Evolutionary conservation across 1,139 yeast species (phyloP).

Genomic region (Sugiyamaella paludigena): DNA sequence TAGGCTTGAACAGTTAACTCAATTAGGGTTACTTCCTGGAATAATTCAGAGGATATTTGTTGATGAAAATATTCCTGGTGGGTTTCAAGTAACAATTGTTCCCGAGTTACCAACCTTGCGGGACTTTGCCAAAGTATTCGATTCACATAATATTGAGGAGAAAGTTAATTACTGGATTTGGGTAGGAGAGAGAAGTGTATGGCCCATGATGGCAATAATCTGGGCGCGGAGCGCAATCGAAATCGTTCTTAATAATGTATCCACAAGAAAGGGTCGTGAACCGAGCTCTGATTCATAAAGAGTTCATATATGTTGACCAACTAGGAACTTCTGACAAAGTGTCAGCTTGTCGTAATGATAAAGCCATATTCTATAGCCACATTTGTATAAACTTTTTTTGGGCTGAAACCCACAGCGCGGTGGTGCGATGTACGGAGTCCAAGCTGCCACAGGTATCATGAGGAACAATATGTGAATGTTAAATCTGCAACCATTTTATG

Average conservation of each 20-base stretch:
- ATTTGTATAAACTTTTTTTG: not conserved
- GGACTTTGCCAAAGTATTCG: conserved; percentile 72
- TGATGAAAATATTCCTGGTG: conserved; percentile 82
- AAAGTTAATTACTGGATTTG: conserved; percentile 86
- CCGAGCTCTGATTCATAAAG: conserved; percentile 28
- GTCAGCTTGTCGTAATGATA: too few species aligned
- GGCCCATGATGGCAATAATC: conserved; percentile 86
- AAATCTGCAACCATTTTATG: too few species aligned
- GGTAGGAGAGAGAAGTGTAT: conserved; percentile 89
- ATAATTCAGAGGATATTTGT: conserved; percentile 72
- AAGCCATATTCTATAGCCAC: too few species aligned
- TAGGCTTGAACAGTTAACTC: conserved; percentile 74
- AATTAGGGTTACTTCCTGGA: conserved; percentile 71
- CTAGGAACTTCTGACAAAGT: too few species aligned
- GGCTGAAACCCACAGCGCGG: too few species aligned
- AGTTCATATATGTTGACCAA: conserved; percentile 20
- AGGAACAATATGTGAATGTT: too few species aligned
- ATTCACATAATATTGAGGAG: conserved; percentile 60
- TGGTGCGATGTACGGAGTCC: too few species aligned
- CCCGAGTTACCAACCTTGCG: conserved; percentile 69
- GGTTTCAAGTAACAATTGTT: conserved; percentile 82
- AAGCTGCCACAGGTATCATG: too few species aligned
- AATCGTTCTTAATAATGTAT: conserved; percentile 77
- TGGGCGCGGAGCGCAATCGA: conserved; percentile 91
- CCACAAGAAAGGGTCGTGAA: conserved; percentile 39